Conservation (phyloP, 2,329 filamentous ascomycete species). For the Magnaporthiopsis rhizophila region DNA sequence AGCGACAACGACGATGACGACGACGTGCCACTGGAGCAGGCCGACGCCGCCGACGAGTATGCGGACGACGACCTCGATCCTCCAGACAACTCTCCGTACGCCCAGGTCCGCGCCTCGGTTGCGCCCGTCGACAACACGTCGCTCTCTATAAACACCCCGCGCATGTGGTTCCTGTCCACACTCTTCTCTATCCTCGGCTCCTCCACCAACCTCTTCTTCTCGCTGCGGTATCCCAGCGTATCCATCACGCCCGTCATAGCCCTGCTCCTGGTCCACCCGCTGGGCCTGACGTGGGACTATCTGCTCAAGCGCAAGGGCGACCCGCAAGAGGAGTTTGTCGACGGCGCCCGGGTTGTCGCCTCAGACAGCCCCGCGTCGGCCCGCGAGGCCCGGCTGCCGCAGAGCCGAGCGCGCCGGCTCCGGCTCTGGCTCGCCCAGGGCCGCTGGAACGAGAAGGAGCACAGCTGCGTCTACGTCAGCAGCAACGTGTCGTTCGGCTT, state of each 20-base stretch:
- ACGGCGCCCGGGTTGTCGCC: conserved; percentile 27
- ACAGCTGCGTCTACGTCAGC: conserved; percentile 81
- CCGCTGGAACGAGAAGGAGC: conserved; percentile 81
- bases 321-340: conserved; percentile 38
- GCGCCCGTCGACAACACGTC: conserved; percentile 65
- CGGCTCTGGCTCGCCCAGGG: conserved; percentile 74
- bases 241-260: conserved; percentile 86
- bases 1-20: conserved; percentile 13
- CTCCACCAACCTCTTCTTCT: conserved; percentile 82
- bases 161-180: conserved; percentile 78
- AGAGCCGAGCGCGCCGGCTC: conserved; percentile 32
- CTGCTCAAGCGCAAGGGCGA: conserved; percentile 57
- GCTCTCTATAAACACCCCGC: conserved; percentile 78
- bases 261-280: conserved; percentile 73
- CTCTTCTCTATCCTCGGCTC: conserved; percentile 75
- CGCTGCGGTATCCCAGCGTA: conserved; percentile 81
- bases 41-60: conserved; percentile 25
- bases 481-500: conserved; percentile 88
- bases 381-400: conserved; percentile 11
- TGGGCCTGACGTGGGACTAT: conserved; percentile 73
- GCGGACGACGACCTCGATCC: conserved; percentile 40
- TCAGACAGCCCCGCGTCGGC: conserved; percentile 9
- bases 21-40: conserved; percentile 27
- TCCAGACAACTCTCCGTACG: conserved; percentile 65
- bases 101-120: conserved; percentile 74